Evolutionary conservation across 352 stramenopile genomes (phyloP).

Genomic region (Pythium aphanidermatum): DNA sequence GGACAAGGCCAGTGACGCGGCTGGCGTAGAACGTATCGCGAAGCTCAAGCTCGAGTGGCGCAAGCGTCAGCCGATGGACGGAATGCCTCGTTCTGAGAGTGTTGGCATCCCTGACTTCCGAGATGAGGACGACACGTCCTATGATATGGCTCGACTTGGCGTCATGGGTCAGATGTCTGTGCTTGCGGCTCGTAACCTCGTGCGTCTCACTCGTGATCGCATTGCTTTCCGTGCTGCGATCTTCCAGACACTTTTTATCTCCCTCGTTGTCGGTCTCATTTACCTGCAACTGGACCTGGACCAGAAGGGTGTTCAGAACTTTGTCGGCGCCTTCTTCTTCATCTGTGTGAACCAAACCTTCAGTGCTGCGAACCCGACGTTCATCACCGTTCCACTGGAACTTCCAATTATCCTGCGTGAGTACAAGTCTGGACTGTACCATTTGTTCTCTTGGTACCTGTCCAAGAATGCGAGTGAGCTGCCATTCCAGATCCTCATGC

Average conservation of each 20-base stretch:
- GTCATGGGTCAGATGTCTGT: slow-evolving; percentile 16
- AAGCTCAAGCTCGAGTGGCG: slow-evolving; percentile 36
- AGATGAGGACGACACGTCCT: slow-evolving; percentile 1
- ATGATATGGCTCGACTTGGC: slow-evolving; percentile 12
- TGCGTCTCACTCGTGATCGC: slow-evolving; percentile 24
- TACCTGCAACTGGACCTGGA: slow-evolving; percentile 35
- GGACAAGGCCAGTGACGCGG: slow-evolving; percentile 33
- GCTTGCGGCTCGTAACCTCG: slow-evolving; percentile 18
- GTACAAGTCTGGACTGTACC: slow-evolving; percentile 35
- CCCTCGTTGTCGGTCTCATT: slow-evolving; percentile 34
- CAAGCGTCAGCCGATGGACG: not conserved
- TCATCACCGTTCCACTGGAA: slow-evolving; percentile 22
- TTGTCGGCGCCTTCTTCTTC: slow-evolving; percentile 37
- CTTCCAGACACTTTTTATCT: slow-evolving; percentile 26
- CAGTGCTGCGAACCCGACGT: slow-evolving; percentile 12
- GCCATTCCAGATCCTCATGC: slow-evolving; percentile 36
- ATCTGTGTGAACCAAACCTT: slow-evolving; percentile 38
- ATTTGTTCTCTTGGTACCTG: slow-evolving; percentile 34
- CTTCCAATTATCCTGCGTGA: slow-evolving; percentile 31
- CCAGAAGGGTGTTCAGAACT: slow-evolving; percentile 38
- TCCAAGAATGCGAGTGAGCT: slow-evolving; percentile 49
- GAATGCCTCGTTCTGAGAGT: slow-evolving; percentile 9
- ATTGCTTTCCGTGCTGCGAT: slow-evolving; percentile 22
- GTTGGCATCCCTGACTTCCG: slow-evolving; percentile 4
- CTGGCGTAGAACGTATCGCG: slow-evolving; percentile 16